Evolutionary conservation across 768 basidiomycete genomes (phyloP).

Genomic region (Lactarius pseudohatsudake): DNA sequence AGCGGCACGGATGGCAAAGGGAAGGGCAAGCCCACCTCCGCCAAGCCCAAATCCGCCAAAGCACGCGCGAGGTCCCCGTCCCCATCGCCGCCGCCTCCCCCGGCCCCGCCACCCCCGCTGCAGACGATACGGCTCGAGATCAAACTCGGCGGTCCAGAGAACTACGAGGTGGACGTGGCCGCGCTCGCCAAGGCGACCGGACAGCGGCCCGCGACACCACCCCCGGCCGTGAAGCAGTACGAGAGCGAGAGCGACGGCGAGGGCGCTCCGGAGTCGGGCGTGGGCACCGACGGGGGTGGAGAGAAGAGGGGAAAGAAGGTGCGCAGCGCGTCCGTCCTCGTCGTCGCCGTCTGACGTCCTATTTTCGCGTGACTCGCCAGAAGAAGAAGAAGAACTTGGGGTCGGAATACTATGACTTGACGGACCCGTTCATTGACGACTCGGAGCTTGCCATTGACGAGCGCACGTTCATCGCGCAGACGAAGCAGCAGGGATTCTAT

Average conservation of each 20-base stretch:
- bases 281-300: slow-evolving; percentile 34
- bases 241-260: slow-evolving; percentile 57
- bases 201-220: slow-evolving; percentile 60
- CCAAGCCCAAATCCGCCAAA: slow-evolving; percentile 55
- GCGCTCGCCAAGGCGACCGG: slow-evolving; percentile 60
- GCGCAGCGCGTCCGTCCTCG: not conserved
- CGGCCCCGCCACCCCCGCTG: slow-evolving; percentile 47
- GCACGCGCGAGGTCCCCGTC: slow-evolving; percentile 50
- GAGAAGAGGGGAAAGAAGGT: slow-evolving; percentile 43
- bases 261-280: slow-evolving; percentile 31
- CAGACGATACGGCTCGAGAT: slow-evolving; percentile 71
- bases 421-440: slow-evolving; percentile 97
- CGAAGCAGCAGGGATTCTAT: slow-evolving; percentile 91
- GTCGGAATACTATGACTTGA: slow-evolving; percentile 84
- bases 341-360: not conserved
- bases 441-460: slow-evolving; percentile 89
- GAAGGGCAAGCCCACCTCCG: slow-evolving; percentile 27
- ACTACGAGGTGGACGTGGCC: slow-evolving; percentile 72
- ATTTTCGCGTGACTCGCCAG: not conserved
- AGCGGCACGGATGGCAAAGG: slow-evolving; percentile 21
- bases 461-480: slow-evolving; percentile 86
- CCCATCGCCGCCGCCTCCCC: slow-evolving; percentile 56
- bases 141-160: slow-evolving; percentile 65
- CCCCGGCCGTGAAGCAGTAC: slow-evolving; percentile 37
- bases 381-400: slow-evolving; percentile 48